Evolutionary conservation across 73 alveolate species (phyloP), one percentile per base, ranked within the genome.

Genomic region (Blepharisma japonicum): DNA sequence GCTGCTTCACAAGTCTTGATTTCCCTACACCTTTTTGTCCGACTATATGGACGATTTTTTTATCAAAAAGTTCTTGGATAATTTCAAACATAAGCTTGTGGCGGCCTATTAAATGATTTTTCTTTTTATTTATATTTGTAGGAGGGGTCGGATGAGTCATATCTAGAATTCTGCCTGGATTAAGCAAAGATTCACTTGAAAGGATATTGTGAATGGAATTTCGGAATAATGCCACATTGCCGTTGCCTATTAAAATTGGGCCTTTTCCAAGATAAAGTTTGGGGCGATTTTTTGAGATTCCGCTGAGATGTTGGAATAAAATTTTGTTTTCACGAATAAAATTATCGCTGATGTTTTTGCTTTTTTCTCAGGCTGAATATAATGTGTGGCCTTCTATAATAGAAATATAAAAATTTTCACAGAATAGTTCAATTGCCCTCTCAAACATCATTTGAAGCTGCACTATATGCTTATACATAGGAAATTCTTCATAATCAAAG

Each of bases 391-490:
- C 66, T 51, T 51, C 66, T 14, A 51, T 51, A 3, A 51, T 14
- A 51, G n/a, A 18, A 51, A 14, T 11, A 51, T 51, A 51, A 51
- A 51, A 51, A 11, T 18, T 14, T 14, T 14, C 21, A 4, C 66
- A 51, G 21, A 51, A 51, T 18, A 14, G n/a, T 4, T 51, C 66
- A 51, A 51, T 18, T 14, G 66, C 66, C n/a, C n/a, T 11, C 21
- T 51, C 66, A 51, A 51, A 51, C 66, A 51, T 51, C 66, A 14
- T 51, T 18, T 51, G 66, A 11, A 51, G 21, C 66, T 51, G 66
- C n/a, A 18, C 21, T 18, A 51, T 14, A 51, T 51, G 21, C 66
- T 51, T 51, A 51, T 11, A 14, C 0, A 14, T 18, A 11, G 66
- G 66, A 18, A 14, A 51, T 18, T 51, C 27, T 4, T 51, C 21